Conservation (phyloP, 257 asterid species). For the Penstemon newberryi region DNA sequence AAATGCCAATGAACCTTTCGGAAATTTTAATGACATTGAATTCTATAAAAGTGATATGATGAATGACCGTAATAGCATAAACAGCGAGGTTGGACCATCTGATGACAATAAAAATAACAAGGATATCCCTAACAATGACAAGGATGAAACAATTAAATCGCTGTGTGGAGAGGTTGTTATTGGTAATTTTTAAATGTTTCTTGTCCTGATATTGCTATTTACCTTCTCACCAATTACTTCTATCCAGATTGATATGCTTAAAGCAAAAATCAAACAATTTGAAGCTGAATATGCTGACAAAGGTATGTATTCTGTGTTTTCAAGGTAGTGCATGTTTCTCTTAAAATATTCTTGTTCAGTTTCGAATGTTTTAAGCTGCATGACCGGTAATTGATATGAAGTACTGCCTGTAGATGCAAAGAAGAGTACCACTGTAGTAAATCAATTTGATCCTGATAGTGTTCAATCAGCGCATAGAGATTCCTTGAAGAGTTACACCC, state of each 20-base stretch:
- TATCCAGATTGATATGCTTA: constrained; percentile 67
- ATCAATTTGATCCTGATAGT: constrained; percentile 40
- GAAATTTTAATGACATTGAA: constrained; percentile 29
- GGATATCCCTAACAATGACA: constrained; percentile 39
- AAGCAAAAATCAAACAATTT: constrained; percentile 53
- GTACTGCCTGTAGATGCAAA: constrained; percentile 44
- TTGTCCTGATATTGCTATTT: constrained; percentile 19
- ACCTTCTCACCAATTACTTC: constrained; percentile 29
- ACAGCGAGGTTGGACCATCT: constrained; percentile 40
- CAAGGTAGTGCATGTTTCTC: constrained; percentile 15
- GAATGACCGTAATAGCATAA: constrained; percentile 33
- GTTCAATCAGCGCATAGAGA: constrained; percentile 40
- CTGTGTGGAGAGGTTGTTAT: constrained; percentile 69
- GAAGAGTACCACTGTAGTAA: constrained; percentile 29
- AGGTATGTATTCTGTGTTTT: constrained; percentile 47
- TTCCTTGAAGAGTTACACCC: constrained; percentile 65
- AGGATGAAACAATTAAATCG: constrained; percentile 47
- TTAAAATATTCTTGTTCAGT: constrained; percentile 22
- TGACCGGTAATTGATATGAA: constrained; percentile 28
- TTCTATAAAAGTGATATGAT: constrained; percentile 24
- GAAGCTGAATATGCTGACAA: constrained; percentile 43
- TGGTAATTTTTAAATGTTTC: constrained; percentile 14
- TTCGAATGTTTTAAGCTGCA: constrained; percentile 7
- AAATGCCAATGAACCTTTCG: constrained; percentile 29
- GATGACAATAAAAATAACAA: constrained; percentile 36